phyloP scores from a whole-genome alignment of 768 basidiomycete species.

The Wakefieldia striispora region DNA sequence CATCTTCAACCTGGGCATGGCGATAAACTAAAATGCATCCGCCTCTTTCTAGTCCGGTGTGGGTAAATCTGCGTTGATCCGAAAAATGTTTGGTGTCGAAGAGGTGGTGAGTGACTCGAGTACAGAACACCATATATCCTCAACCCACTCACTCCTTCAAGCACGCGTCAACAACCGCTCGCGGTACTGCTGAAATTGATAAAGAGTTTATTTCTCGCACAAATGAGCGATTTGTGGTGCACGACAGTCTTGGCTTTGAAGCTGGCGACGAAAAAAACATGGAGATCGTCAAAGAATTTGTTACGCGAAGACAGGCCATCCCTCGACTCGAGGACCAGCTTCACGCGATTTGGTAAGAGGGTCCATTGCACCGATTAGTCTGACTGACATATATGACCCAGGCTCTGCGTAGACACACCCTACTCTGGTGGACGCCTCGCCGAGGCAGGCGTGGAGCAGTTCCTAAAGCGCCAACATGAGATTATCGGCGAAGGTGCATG shows the following conservation, averaged over 20 bases:
- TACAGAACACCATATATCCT: neutral
- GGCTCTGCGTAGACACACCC: neutral
- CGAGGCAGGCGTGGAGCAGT: too few species aligned
- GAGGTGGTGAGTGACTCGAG: conserved; percentile 7
- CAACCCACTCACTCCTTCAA: neutral
- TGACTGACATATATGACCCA: neutral
- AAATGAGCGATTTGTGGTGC: conserved; percentile 16
- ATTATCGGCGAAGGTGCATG: too few species aligned
- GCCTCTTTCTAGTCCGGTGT: conserved; percentile 11
- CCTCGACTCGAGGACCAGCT: conserved; percentile 3
- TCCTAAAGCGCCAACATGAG: too few species aligned
- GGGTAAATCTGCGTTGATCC: conserved; percentile 14
- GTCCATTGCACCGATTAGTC: too few species aligned
- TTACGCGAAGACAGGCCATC: conserved; percentile 3
- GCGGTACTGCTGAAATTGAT: conserved; percentile 10
- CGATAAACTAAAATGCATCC: neutral
- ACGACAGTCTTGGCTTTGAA: too few species aligned
- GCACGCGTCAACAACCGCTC: neutral
- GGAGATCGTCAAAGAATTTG: neutral
- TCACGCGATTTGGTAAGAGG: conserved; percentile 14
- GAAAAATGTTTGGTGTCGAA: conserved; percentile 10
- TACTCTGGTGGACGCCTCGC: neutral
- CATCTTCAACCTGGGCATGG: neutral
- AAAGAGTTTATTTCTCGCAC: conserved; percentile 8
- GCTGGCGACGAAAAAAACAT: conserved; percentile 8